Evolutionary conservation across 345 rosid species (phyloP), one percentile per base, ranked within the genome.

Genomic region (Eucalyptus sideroxylon): DNA sequence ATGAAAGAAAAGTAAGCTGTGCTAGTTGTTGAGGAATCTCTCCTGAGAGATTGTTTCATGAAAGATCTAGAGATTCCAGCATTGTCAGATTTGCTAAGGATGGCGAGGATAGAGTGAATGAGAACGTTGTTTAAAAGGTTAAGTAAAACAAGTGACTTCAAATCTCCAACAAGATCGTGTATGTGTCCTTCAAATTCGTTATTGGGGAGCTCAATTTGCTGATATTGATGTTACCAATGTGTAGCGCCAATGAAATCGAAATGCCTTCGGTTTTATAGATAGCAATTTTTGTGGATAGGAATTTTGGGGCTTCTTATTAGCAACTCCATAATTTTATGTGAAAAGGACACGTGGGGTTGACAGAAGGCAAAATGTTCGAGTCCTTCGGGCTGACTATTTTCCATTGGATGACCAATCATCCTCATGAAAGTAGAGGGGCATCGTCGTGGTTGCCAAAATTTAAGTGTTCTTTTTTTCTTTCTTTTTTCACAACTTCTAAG

Each of bases 101-200:
- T 10, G 16, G 34, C 8, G 9, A n/a, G 34, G 16, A 62, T 62
- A 1, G 69, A 30, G 13, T 1, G 0, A 6, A 7, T 30, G 8
- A 62, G 16, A 27, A 62, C 3, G 1, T 62, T 27, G 16, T 30
- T 62, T 13, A 34, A 62, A 27, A 27, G 69, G 31, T 26, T 62
- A 62, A 62, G 69, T 1, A 62, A 26, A 12, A 27, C 8, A 6
- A 62, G 16, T 62, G 16, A 62, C 31, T 62, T 62, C 9, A 62
- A 62, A 62, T 62, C 69, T 62, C 34, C 69, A 13, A 62, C 14
- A 16, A 62, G 12, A 62, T 62, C 16, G 1, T 31, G 17, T 62
- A 30, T 30, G 34, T 30, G 14, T 14, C 69, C 34, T 62, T 62
- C 7, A 30, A 30, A 62, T 62, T 13, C 30, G 1, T 62, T 62